Evolutionary conservation across 108 stramenopile species (phyloP).

Genomic region (Cylindrotheca closterium): DNA sequence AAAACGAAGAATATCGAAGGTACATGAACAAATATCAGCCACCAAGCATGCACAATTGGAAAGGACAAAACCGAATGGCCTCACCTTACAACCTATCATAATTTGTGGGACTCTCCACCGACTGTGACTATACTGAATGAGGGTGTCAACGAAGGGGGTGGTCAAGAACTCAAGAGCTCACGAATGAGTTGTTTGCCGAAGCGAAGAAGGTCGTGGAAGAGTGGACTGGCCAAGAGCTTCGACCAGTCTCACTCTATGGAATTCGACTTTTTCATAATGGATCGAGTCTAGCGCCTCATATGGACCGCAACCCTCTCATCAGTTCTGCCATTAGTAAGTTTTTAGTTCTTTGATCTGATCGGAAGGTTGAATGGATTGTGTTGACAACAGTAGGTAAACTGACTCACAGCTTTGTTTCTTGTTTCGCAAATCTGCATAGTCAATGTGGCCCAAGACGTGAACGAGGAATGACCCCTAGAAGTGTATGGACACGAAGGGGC

Average conservation of each 20-base stretch:
- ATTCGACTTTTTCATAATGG: slow-evolving; percentile 54
- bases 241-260: slow-evolving; percentile 76
- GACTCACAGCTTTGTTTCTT: neutral
- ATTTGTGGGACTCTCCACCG: slow-evolving; percentile 56
- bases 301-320: slow-evolving; percentile 84
- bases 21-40: slow-evolving; percentile 67
- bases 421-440: slow-evolving; percentile 41
- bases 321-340: slow-evolving; percentile 86
- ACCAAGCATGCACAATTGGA: slow-evolving; percentile 49
- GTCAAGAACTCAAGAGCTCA: neutral
- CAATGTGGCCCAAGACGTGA: slow-evolving; percentile 85
- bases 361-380: no score
- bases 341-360: no score
- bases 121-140: slow-evolving; percentile 33
- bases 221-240: slow-evolving; percentile 85
- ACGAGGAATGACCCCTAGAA: slow-evolving; percentile 83
- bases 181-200: slow-evolving; percentile 61
- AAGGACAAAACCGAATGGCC: slow-evolving; percentile 17
- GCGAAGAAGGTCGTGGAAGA: slow-evolving; percentile 78
- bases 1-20: slow-evolving; percentile 18
- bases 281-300: slow-evolving; percentile 80
- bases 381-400: neutral
- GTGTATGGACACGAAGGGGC: slow-evolving; percentile 87
- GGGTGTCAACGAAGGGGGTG: slow-evolving; percentile 19
- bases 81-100: slow-evolving; percentile 49